Conservation (phyloP, 169 alveolate species). For the Babesia bovis region DNA sequence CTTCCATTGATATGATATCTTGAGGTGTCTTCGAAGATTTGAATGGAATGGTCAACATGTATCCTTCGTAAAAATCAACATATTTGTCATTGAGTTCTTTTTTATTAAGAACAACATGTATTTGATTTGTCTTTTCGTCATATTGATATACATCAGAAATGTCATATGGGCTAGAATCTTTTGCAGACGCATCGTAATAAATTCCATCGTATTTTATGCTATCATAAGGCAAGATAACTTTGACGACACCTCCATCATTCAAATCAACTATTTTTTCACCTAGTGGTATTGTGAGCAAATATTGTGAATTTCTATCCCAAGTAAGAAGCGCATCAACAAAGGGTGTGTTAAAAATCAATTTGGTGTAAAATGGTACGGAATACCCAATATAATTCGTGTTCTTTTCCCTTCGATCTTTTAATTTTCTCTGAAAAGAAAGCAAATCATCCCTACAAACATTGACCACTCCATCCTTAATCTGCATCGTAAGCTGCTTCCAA, state of each 20-base stretch:
- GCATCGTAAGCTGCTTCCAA: too few species aligned
- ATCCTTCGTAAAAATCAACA: not conserved
- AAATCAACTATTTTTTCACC: not conserved
- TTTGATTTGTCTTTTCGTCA: not conserved
- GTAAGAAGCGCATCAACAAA: too few species aligned
- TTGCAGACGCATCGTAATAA: not conserved
- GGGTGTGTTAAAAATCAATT: too few species aligned
- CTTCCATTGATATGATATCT: not conserved
- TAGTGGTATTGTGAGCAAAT: not conserved
- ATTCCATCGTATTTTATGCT: not conserved
- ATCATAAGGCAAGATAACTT: not conserved
- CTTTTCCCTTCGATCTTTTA: too few species aligned
- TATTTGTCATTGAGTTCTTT: not conserved
- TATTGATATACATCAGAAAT: not conserved
- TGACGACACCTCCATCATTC: not conserved
- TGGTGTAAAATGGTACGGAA: too few species aligned
- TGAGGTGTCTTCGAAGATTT: not conserved
- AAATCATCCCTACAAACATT: too few species aligned
- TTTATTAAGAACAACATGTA: not conserved
- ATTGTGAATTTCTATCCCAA: too few species aligned
- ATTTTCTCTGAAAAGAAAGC: too few species aligned
- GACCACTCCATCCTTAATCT: too few species aligned
- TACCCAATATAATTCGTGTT: too few species aligned
- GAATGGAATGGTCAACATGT: constrained; percentile 3
- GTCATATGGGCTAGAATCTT: too few species aligned